Evolutionary conservation across 192 early-diverging fungal genomes (phyloP).

Genomic region (Coemansia sp.): DNA sequence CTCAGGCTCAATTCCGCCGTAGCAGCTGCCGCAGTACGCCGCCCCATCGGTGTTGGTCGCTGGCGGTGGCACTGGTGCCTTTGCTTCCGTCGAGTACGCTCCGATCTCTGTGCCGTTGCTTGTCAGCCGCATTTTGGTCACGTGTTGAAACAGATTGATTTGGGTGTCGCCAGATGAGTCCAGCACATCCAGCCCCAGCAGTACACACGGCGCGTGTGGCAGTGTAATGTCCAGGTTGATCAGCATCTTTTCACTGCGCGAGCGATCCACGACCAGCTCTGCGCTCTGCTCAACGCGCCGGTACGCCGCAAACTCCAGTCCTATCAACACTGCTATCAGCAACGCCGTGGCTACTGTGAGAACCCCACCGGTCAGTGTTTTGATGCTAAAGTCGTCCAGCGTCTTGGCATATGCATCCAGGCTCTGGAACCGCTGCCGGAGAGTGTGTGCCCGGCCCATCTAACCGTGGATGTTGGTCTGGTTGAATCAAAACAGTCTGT

Average conservation of each 20-base stretch:
- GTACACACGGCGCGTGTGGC: conserved; percentile 86
- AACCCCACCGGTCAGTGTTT: conserved; percentile 78
- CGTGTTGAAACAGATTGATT: conserved; percentile 68
- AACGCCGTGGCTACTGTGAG: conserved; percentile 76
- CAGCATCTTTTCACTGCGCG: conserved; percentile 81
- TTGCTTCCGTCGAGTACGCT: conserved; percentile 9
- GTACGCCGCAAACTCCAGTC: conserved; percentile 85
- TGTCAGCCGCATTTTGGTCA: conserved; percentile 80
- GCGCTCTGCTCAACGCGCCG: conserved; percentile 63
- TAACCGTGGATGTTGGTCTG: not conserved
- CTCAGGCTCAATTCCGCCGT: conserved; percentile 66
- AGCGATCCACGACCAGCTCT: conserved; percentile 76
- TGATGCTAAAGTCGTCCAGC: conserved; percentile 87
- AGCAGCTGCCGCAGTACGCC: conserved; percentile 84
- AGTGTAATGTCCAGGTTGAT: conserved; percentile 92
- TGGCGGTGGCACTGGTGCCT: conserved; percentile 26
- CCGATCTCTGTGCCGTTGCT: conserved; percentile 60
- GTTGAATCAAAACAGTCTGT: not conserved
- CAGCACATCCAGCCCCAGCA: conserved; percentile 93
- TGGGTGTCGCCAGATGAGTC: conserved; percentile 89
- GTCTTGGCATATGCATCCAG: conserved; percentile 96
- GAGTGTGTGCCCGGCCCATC: conserved; percentile 9
- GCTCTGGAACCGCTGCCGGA: conserved; percentile 50
- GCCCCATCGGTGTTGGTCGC: conserved; percentile 25
- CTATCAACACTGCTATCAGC: conserved; percentile 71